Evolutionary conservation across 1,284 basidiomycete species (phyloP).

Genomic region (Leucoagaricus sp.): DNA sequence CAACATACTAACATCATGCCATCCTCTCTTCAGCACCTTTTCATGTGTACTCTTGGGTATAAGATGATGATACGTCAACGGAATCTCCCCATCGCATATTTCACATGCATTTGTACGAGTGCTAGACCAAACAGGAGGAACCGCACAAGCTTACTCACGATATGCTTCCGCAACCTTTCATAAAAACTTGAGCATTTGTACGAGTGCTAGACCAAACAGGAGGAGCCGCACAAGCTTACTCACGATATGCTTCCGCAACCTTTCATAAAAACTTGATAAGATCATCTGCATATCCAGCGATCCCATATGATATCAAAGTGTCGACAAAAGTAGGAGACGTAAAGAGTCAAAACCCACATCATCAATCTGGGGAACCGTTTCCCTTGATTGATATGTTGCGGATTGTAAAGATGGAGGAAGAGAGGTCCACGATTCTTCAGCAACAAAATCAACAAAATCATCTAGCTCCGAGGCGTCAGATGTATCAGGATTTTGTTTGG

Average conservation of each 20-base stretch:
- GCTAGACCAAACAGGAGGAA: slow-evolving; percentile 51
- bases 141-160: slow-evolving; percentile 40
- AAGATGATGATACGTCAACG: slow-evolving; percentile 60
- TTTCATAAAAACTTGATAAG: slow-evolving; percentile 40
- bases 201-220: slow-evolving; percentile 54
- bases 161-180: slow-evolving; percentile 42
- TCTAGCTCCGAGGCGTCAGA: slow-evolving; percentile 36
- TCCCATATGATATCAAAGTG: slow-evolving; percentile 48
- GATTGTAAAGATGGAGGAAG: slow-evolving; percentile 36
- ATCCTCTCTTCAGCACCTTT: slow-evolving; percentile 53
- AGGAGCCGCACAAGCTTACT: slow-evolving; percentile 44
- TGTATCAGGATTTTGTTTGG: slow-evolving; percentile 24
- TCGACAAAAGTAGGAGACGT: slow-evolving; percentile 43
- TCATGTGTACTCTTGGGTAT: slow-evolving; percentile 53
- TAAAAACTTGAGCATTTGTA: slow-evolving; percentile 46
- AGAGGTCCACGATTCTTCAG: slow-evolving; percentile 46
- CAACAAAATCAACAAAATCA: slow-evolving; percentile 54
- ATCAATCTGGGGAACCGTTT: slow-evolving; percentile 27
- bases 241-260: slow-evolving; percentile 41
- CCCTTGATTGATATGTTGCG: slow-evolving; percentile 40
- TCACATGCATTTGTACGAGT: slow-evolving; percentile 55
- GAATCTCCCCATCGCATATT: slow-evolving; percentile 54
- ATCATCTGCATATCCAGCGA: slow-evolving; percentile 40
- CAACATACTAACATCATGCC: slow-evolving; percentile 52
- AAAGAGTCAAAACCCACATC: slow-evolving; percentile 32